A percentile compares a stretch with the other conserved stretches of the same genome.
These are phyloP conservation scores for Tinospora cordifolia DNA, from an alignment of 164 flowering plant genomes.

Conservation along the genomic window DNA sequence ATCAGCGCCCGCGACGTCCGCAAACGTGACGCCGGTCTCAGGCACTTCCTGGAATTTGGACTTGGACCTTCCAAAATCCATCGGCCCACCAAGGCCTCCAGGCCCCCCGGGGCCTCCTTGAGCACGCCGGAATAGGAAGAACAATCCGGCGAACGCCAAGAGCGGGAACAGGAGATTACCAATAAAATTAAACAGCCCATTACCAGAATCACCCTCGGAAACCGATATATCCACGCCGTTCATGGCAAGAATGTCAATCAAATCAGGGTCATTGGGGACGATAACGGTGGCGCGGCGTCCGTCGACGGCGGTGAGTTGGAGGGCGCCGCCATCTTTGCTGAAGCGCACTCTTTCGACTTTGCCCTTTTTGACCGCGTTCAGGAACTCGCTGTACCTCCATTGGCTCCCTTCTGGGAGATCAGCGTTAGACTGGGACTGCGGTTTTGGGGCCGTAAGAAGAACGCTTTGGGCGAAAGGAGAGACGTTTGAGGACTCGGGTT, in stretches of 20 bases:
- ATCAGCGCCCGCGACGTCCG: slow-evolving; percentile 94
- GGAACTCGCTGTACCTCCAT: slow-evolving; percentile 95
- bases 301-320: slow-evolving; percentile 86
- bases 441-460: slow-evolving; percentile 60
- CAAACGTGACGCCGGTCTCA: slow-evolving; percentile 79
- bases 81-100: slow-evolving; percentile 93
- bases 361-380: slow-evolving; percentile 89
- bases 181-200: slow-evolving; percentile 60
- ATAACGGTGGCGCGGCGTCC: slow-evolving; percentile 77
- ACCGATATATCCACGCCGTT: slow-evolving; percentile 97
- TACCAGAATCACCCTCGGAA: slow-evolving; percentile 86
- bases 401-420: slow-evolving; percentile 87
- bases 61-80: slow-evolving; percentile 89
- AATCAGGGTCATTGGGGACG: slow-evolving; percentile 88
- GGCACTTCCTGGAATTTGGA: slow-evolving; percentile 96
- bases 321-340: slow-evolving; percentile 74
- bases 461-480: slow-evolving; percentile 58
- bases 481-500: slow-evolving; percentile 29
- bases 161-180: slow-evolving; percentile 78
- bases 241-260: slow-evolving; percentile 93
- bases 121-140: slow-evolving; percentile 72
- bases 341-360: slow-evolving; percentile 92
- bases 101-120: slow-evolving; percentile 96
- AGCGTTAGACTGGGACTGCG: slow-evolving; percentile 38
- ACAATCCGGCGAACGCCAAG: slow-evolving; percentile 78